phyloP scores from a whole-genome alignment of 345 rosid species.

The Xanthoceras sorbifolium region DNA sequence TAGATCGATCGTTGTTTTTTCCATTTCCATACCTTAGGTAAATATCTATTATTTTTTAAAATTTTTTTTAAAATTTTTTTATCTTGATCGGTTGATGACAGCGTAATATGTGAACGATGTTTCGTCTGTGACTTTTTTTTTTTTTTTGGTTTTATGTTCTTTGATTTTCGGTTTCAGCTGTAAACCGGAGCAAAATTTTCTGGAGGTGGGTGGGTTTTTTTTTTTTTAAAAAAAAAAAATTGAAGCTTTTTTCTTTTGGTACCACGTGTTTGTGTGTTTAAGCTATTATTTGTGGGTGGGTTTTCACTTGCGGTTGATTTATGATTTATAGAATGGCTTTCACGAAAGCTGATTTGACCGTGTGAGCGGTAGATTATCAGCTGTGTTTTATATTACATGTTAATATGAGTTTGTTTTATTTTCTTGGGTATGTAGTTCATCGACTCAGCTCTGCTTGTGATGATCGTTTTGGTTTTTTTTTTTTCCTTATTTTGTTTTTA shows the following conservation, averaged over 20 bases:
- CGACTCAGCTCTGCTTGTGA: neutral
- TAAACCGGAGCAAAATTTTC: neutral
- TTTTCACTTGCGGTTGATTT: conserved; percentile 15
- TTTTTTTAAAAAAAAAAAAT: neutral
- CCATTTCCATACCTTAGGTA: conserved; percentile 30
- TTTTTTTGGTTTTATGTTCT: neutral
- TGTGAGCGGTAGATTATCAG: neutral
- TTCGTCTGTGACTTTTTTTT: neutral
- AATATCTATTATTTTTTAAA: conserved; percentile 13
- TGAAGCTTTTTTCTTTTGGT: neutral
- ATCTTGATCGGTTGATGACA: conserved; percentile 30
- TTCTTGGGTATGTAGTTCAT: neutral
- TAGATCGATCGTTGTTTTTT: conserved; percentile 33
- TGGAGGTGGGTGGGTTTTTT: neutral
- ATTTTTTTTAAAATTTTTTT: neutral
- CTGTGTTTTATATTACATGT: neutral
- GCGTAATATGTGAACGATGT: conserved; percentile 12
- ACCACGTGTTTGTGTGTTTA: conserved; percentile 2
- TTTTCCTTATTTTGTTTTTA: too few relatives aligned
- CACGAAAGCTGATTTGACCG: neutral
- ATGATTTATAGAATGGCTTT: neutral
- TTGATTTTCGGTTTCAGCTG: conserved; percentile 21
- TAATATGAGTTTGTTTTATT: neutral
- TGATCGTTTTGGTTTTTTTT: neutral
- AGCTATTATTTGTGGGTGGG: neutral